Evolutionary conservation across 31 red algal species (phyloP).

Genomic region (Odonthalia washingtoniensis): DNA sequence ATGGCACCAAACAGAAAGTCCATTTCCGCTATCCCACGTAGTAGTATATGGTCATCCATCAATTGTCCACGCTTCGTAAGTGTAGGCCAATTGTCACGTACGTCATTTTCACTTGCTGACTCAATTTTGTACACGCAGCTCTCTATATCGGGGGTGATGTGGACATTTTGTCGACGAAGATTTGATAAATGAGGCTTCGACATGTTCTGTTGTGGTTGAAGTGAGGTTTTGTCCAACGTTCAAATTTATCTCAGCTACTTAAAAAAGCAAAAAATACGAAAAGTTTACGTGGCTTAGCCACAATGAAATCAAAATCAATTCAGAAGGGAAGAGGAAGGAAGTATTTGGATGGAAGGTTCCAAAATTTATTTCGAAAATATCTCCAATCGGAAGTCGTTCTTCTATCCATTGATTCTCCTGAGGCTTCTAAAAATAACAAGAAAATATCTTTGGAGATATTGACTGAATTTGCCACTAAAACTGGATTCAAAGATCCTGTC

Average conservation of each 20-base stretch:
- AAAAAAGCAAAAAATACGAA: too few species aligned
- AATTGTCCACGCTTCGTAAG: not conserved
- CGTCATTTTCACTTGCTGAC: not conserved
- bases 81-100: not conserved
- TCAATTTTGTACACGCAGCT: not conserved
- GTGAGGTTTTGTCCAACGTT: too few species aligned
- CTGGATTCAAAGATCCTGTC: slow-evolving; percentile 14
- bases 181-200: too few species aligned
- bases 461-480: not conserved
- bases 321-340: not conserved
- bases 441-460: not conserved
- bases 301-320: not conserved
- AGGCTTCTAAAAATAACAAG: not conserved
- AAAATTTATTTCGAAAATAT: not conserved
- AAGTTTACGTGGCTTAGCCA: too few species aligned
- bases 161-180: not conserved
- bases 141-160: not conserved
- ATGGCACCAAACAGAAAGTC: not conserved
- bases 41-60: not conserved
- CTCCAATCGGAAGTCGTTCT: not conserved
- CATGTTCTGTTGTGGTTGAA: too few species aligned
- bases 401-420: not conserved
- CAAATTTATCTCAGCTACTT: too few species aligned
- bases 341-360: not conserved
- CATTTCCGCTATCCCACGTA: not conserved